Conservation (phyloP, 306 rosid genomes). For the Cucurbita pepo region DNA sequence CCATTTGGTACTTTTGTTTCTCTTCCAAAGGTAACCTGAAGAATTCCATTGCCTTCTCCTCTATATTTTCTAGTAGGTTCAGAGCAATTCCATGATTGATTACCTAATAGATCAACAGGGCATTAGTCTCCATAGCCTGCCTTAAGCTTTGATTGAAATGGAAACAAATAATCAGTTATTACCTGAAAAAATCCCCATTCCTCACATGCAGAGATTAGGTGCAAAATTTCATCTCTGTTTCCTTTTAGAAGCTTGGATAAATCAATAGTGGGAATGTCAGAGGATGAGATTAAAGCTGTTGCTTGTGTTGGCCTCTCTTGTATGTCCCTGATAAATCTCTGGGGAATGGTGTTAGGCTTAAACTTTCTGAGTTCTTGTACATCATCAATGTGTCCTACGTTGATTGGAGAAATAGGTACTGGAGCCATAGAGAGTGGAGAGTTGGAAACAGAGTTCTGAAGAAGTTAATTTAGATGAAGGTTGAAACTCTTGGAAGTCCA, state of each 20-base stretch:
- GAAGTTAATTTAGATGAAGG: neutral
- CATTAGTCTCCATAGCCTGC: conserved; percentile 7
- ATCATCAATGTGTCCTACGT: conserved; percentile 79
- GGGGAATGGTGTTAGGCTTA: conserved; percentile 51
- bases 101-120: conserved; percentile 26
- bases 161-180: neutral
- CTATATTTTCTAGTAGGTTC: conserved; percentile 46
- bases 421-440: conserved; percentile 50
- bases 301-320: conserved; percentile 51
- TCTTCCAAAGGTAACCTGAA: conserved; percentile 84
- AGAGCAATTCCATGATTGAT: conserved; percentile 64
- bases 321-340: conserved; percentile 70
- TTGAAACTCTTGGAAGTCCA: neutral
- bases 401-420: conserved; percentile 28
- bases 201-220: conserved; percentile 56
- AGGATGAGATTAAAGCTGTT: conserved; percentile 12
- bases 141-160: neutral
- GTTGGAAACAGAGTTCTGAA: conserved; percentile 4
- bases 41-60: conserved; percentile 51
- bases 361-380: conserved; percentile 79
- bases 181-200: conserved; percentile 99
- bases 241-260: conserved; percentile 45
- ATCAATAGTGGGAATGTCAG: conserved; percentile 59
- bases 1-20: conserved; percentile 75
- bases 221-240: conserved; percentile 32